Evolutionary conservation across 2,329 filamentous ascomycete genomes (phyloP), one percentile per base, ranked within the genome.

Genomic region (Ophiocordyceps camponoti-floridani): DNA sequence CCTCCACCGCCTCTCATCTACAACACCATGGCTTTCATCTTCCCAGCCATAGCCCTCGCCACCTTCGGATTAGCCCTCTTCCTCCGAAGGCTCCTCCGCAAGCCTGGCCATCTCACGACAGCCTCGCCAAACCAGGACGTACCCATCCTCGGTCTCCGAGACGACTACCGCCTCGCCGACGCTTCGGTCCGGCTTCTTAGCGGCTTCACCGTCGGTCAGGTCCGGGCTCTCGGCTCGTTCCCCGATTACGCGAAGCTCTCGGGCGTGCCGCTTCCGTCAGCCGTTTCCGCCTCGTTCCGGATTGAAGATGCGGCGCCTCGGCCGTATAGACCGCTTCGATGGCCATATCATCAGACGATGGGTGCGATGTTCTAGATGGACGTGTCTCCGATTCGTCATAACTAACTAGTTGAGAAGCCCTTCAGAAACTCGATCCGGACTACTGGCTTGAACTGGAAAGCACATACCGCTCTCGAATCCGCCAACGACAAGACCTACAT

Each of bases 391-490:
- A n/a, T n/a, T n/a, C n/a, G n/a, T n/a, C n/a, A n/a, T n/a, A n/a
- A n/a, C n/a, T n/a, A n/a, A n/a, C n/a, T n/a, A n/a, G n/a, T n/a
- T n/a, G n/a, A 14, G 3, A 47, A 91, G 84, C 84, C 2, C 65
- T 89, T 9, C 79, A 73, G 40, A 93, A 85, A 52, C 64, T 91
- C 59, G 83, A 94, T 49, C 65, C 77, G 0, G 79, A 93, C 56
- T 94, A 81, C 75, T 94, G 86, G 86, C 66, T 94, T n/a, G 86
- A 94, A 61, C 69, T 94, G 2, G 84, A 91, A 51, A 79, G 67
- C 43, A 82, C 75, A 3, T 94, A 94, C 57, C 63, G 62, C 41
- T 54, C 68, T 1, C 75, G 81, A 19, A 79, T 94, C 50, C 67
- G 69, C 5, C 76, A 88, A 56, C 80, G 86, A 16, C 72, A 77